Percentiles rank a stretch among this genome's conserved stretches.
phyloP scores from a whole-genome alignment of 139 green algal genomes.

The Auxenochlorella pyrenoidosa region DNA sequence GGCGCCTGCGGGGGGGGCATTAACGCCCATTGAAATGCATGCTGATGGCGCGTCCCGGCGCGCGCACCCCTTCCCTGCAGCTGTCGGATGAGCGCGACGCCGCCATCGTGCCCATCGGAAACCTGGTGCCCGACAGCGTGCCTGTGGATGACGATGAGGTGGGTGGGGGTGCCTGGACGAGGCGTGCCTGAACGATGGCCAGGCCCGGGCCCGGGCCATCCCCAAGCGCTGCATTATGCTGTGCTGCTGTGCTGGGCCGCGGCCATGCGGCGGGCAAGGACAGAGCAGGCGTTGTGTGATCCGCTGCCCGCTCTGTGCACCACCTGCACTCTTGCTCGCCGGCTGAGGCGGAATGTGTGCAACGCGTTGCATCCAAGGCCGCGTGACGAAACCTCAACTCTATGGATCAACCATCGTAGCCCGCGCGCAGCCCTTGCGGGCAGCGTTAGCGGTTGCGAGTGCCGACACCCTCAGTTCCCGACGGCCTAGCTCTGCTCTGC shows the following conservation, averaged over 20 bases:
- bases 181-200: too few species aligned
- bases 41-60: too few species aligned
- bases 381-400: constrained; percentile 17
- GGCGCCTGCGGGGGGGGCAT: too few species aligned
- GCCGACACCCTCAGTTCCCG: constrained; percentile 24
- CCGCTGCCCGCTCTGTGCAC: background rate
- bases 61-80: too few species aligned
- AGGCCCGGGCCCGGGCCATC: background rate
- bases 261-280: too few species aligned
- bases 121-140: constrained; percentile 97
- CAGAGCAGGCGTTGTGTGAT: too few species aligned
- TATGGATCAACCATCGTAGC: constrained; percentile 39
- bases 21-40: too few species aligned
- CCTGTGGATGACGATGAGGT: constrained; percentile 94
- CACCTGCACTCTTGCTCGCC: background rate
- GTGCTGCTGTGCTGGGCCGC: too few species aligned
- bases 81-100: constrained; percentile 72
- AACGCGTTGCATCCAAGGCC: background rate
- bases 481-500: background rate
- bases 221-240: background rate
- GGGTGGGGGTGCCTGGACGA: background rate
- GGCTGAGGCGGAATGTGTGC: too few species aligned
- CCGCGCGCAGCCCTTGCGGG: background rate
- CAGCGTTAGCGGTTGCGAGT: background rate
- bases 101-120: constrained; percentile 90